These are phyloP conservation scores for Fraxinus quadrangulata DNA, from an alignment of 257 asterid species.

Conservation along the genomic window DNA sequence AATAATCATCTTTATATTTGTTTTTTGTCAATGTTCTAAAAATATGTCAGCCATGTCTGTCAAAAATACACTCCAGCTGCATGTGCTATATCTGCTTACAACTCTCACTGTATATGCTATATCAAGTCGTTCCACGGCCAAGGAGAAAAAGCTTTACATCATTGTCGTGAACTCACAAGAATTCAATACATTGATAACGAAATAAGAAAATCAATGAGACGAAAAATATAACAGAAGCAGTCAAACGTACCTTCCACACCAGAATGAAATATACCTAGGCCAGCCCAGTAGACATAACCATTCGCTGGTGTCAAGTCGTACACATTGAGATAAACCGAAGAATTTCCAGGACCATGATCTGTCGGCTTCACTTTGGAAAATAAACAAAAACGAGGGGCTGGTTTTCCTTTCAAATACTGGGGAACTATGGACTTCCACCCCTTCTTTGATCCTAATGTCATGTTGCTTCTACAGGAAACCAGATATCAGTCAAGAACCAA, in stretches of 20 bases:
- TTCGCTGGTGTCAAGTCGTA: slow-evolving; percentile 86
- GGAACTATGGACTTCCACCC: slow-evolving; percentile 80
- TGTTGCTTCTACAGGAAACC: slow-evolving; percentile 39
- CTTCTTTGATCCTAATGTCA: slow-evolving; percentile 69
- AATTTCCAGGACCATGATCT: slow-evolving; percentile 47
- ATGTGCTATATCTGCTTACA: background rate
- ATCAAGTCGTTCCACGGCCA: no score
- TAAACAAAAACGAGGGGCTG: slow-evolving; percentile 73
- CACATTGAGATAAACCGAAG: slow-evolving; percentile 85
- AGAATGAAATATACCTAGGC: slow-evolving; percentile 92
- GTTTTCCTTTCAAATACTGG: slow-evolving; percentile 53
- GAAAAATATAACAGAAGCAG: background rate
- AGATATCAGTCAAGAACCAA: slow-evolving; percentile 38
- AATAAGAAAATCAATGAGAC: background rate
- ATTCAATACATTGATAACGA: background rate
- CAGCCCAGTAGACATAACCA: slow-evolving; percentile 95
- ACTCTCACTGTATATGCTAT: no score
- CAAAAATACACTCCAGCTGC: background rate
- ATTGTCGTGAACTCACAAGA: background rate
- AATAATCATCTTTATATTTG: background rate
- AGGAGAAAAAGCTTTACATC: background rate
- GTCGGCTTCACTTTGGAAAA: slow-evolving; percentile 78
- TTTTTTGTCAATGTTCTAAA: background rate
- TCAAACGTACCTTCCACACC: slow-evolving; percentile 78
- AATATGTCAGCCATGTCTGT: background rate